Conservation (phyloP, 2,329 filamentous ascomycete genomes). For the Hymenoscyphus fructigenus region DNA sequence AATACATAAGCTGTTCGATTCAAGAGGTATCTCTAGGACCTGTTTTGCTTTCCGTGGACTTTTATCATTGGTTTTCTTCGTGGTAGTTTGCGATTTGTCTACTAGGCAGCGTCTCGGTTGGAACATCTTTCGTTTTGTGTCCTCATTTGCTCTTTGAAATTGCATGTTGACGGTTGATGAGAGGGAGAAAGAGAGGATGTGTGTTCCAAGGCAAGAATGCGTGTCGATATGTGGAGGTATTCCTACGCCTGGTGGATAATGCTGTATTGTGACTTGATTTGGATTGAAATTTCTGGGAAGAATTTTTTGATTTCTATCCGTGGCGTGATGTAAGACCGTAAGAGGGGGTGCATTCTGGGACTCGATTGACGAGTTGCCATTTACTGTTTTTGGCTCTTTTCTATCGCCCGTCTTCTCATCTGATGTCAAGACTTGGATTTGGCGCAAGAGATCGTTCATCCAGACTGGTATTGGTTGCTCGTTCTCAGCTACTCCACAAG, state of each 20-base stretch:
- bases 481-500: constrained; percentile 6
- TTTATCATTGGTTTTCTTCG: background rate
- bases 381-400: background rate
- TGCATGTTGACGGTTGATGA: constrained; percentile 11
- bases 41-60: constrained; percentile 7
- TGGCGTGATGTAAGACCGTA: constrained; percentile 6
- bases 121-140: constrained; percentile 9
- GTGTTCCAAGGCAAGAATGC: constrained; percentile 7
- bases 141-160: constrained; percentile 7
- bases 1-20: constrained; percentile 10
- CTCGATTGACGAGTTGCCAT: background rate
- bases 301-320: constrained; percentile 1
- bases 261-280: constrained; percentile 10
- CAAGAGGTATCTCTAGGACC: constrained; percentile 4
- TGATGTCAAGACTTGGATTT: constrained; percentile 3
- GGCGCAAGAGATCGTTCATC: constrained; percentile 5
- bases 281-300: constrained; percentile 7
- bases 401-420: background rate
- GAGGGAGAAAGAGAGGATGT: constrained; percentile 8
- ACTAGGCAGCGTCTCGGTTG: constrained; percentile 9
- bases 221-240: constrained; percentile 9
- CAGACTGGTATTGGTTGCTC: constrained; percentile 6
- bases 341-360: constrained; percentile 1
- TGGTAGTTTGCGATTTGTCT: background rate
- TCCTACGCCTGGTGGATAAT: constrained; percentile 6